Conservation (phyloP, 805 yeast genomes). For the Metschnikowia arizonensis region DNA sequence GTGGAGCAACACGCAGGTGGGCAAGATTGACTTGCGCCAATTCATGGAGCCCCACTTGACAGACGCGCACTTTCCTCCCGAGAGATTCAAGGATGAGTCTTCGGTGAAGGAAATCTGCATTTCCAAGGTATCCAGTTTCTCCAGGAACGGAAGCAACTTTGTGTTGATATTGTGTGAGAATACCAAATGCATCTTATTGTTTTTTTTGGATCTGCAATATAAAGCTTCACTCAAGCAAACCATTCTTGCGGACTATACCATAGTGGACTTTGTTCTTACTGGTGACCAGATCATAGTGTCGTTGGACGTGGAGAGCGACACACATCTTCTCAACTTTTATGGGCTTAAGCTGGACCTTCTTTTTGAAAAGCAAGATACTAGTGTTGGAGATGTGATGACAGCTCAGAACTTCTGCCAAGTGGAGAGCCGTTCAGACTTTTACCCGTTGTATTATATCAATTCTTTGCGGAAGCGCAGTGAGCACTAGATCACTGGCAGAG, state of each 20-base stretch:
- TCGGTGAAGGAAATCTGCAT: slow-evolving; percentile 55
- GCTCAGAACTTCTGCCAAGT: slow-evolving; percentile 30
- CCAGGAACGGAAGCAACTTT: slow-evolving; percentile 21
- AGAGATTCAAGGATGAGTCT: slow-evolving; percentile 50
- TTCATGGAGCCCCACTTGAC: slow-evolving; percentile 40
- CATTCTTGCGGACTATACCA: slow-evolving; percentile 21
- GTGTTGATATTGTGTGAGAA: slow-evolving; percentile 50
- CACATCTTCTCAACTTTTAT: slow-evolving; percentile 24
- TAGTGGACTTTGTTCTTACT: slow-evolving; percentile 29
- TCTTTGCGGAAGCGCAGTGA: slow-evolving; percentile 61
- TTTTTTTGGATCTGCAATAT: slow-evolving; percentile 25
- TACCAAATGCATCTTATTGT: slow-evolving; percentile 42
- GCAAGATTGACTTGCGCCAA: slow-evolving; percentile 46
- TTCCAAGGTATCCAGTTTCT: slow-evolving; percentile 37
- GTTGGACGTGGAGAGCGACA: slow-evolving; percentile 27
- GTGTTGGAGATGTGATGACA: slow-evolving; percentile 22
- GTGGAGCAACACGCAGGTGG: slow-evolving; percentile 45
- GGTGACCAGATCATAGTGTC: slow-evolving; percentile 24
- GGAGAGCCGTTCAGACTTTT: slow-evolving; percentile 34
- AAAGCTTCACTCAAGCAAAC: slow-evolving; percentile 29
- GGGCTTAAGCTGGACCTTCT: slow-evolving; percentile 21
- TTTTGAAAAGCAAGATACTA: slow-evolving; percentile 11
- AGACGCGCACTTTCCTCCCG: slow-evolving; percentile 61
- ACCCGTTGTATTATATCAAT: slow-evolving; percentile 47
- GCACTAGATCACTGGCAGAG: too few species aligned